Percentiles rank a stretch among this genome's conserved stretches.
Evolutionary conservation across 306 rosid species (phyloP).

Genomic region (Hippophae rhamnoides): DNA sequence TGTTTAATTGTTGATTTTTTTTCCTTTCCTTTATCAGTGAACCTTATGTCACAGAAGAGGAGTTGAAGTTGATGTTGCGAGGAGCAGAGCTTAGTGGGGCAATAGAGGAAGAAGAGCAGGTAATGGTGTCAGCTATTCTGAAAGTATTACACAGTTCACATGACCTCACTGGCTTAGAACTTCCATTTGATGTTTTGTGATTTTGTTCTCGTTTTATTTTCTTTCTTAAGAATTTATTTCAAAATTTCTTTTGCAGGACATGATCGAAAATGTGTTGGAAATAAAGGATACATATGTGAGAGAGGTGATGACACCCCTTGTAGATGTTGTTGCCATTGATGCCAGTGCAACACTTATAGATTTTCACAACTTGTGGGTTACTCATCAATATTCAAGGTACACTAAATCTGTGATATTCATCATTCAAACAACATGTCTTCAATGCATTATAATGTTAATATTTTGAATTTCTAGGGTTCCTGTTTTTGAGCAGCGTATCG

Average conservation of each 20-base stretch:
- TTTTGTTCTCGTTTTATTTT: background rate
- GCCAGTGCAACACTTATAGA: conserved; percentile 74
- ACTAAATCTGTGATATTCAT: background rate
- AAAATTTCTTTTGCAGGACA: conserved; percentile 51
- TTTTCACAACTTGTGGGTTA: conserved; percentile 80
- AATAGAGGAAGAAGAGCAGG: conserved; percentile 99
- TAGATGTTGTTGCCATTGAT: conserved; percentile 96
- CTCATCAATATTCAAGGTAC: conserved; percentile 99
- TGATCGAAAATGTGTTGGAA: conserved; percentile 97
- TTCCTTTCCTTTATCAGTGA: conserved; percentile 38
- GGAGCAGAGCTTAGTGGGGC: conserved; percentile 99
- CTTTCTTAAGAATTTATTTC: conserved; percentile 1
- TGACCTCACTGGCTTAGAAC: background rate
- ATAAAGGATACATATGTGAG: conserved; percentile 93
- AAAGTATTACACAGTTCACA: background rate
- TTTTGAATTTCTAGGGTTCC: conserved; percentile 64
- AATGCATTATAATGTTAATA: background rate
- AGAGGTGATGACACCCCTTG: conserved; percentile 99
- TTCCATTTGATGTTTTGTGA: background rate
- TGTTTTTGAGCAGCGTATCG: conserved; percentile 97
- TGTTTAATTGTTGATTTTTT: background rate
- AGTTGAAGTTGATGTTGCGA: conserved; percentile 90
- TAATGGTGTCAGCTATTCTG: conserved; percentile 21
- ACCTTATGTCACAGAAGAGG: conserved; percentile 98
- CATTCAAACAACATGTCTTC: background rate